These are phyloP conservation scores for Xylaria telfairii DNA, from an alignment of 495 filamentous ascomycete species.

Conservation along the genomic window DNA sequence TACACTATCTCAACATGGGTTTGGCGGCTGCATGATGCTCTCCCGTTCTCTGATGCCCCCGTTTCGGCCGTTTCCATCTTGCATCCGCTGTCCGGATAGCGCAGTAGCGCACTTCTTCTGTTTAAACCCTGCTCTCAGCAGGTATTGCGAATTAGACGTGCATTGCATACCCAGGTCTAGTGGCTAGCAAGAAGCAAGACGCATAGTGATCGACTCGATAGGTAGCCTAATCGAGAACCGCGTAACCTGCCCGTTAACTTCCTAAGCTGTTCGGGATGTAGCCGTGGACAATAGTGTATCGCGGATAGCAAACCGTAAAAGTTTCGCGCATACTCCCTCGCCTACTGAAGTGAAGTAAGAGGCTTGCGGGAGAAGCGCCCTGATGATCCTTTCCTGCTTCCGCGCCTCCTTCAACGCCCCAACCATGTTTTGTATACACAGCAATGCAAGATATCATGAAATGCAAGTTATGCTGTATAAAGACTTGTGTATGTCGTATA, in stretches of 20 bases:
- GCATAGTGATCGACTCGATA: conserved; percentile 19
- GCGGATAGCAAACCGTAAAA: conserved; percentile 2
- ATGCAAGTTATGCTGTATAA: background rate
- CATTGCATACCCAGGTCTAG: conserved; percentile 24
- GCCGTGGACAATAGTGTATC: background rate
- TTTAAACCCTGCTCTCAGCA: conserved; percentile 11
- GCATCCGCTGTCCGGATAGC: conserved; percentile 19
- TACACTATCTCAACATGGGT: conserved; percentile 1
- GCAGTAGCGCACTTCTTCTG: conserved; percentile 16
- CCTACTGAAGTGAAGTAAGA: background rate
- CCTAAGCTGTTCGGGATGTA: background rate
- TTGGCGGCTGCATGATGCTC: conserved; percentile 2
- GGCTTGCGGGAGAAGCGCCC: conserved; percentile 18
- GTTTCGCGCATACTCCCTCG: background rate
- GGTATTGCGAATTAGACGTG: conserved; percentile 25
- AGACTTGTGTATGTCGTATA: background rate
- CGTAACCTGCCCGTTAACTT: conserved; percentile 18
- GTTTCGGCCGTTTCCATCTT: conserved; percentile 24
- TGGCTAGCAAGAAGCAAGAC: background rate
- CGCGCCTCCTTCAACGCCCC: background rate
- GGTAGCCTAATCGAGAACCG: conserved; percentile 17
- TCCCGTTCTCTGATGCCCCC: conserved; percentile 9
- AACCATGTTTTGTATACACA: background rate
- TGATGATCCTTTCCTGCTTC: conserved; percentile 16
- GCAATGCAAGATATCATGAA: conserved; percentile 4